Base-by-base conservation (phyloP, 108 stramenopile species). In the Bacterosira constricta region DNA sequence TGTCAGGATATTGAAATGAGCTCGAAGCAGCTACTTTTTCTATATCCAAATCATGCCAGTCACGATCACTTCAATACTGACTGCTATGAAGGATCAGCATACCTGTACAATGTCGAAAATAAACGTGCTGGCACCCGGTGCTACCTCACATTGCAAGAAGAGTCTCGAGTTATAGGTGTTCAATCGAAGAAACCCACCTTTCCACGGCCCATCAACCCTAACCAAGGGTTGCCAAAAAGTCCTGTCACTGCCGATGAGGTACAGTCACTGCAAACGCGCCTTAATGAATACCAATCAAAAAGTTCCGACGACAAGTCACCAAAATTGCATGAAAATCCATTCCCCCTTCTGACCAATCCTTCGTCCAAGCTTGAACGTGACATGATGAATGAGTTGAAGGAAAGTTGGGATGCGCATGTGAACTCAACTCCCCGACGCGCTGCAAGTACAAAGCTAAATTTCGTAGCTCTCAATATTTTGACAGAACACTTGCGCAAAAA, bases 361-460 rank as follows among this genome's bases (percentile, higher is more conserved):
- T 30, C 51, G 12, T 66, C 66, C 27, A 30, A 29, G 41, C 54
- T 74, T 15, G 73, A 67, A 63, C 29, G 11, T 3, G 72, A 73
- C 12, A 73, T 73, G 63, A 65, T 65, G 7, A 32, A 49, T 15
- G 72, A 73, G 37, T 29, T 65, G 18, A 58, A 64, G 23, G 38
- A 73, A 31, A 73, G 72, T 27, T 73, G 72, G 72, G 51, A 64
- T 44, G 57, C 63, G 4, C 31, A 73, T 42, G 20, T 56, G 36
- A 23, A 38, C n/a, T 44, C 38, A 15, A 58, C 1, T 46, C n/a
- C n/a, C n/a, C n/a, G n/a, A n/a, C n/a, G n/a, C n/a, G n/a, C n/a
- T n/a, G 12, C 54, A 57, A 53, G 45, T 12, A 20, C 21, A 10
- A 36, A 0, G 20, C 42, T 49, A 20, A 1, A 1, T 3, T 49